Evolutionary conservation across 192 early-diverging fungal species (phyloP).

Genomic region (Backusella luteola): DNA sequence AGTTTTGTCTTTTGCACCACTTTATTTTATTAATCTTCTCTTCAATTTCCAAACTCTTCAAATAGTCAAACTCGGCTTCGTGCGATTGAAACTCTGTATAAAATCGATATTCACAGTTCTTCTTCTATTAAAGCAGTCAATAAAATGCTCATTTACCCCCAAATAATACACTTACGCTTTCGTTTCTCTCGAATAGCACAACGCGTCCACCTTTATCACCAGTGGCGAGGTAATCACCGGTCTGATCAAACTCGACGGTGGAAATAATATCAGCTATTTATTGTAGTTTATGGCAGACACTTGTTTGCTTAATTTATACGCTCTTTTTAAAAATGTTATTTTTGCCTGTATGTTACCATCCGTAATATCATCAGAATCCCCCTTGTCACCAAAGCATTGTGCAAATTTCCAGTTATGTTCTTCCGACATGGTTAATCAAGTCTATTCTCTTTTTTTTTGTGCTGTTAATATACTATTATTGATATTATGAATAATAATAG

Average conservation of each 20-base stretch:
- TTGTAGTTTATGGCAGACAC: not conserved
- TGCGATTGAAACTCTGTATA: constrained; percentile 96
- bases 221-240: constrained; percentile 88
- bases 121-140: constrained; percentile 64
- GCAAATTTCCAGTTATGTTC: constrained; percentile 78
- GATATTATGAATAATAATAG: not conserved
- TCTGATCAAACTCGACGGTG: constrained; percentile 89
- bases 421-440: constrained; percentile 18
- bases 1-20: constrained; percentile 88
- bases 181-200: constrained; percentile 89
- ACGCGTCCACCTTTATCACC: constrained; percentile 91
- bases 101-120: constrained; percentile 95
- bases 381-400: constrained; percentile 96
- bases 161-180: constrained; percentile 62
- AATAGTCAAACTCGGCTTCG: constrained; percentile 94
- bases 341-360: constrained; percentile 66
- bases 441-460: not conserved
- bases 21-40: constrained; percentile 97
- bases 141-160: not conserved
- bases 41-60: constrained; percentile 93
- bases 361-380: constrained; percentile 90
- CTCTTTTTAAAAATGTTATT: not conserved
- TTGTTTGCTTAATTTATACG: not conserved
- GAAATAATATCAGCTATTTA: constrained; percentile 91
- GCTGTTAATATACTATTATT: not conserved